Evolutionary conservation across 2,329 filamentous ascomycete species (phyloP), one percentile per base, ranked within the genome.

Genomic region (Fusarium protoensiforme): DNA sequence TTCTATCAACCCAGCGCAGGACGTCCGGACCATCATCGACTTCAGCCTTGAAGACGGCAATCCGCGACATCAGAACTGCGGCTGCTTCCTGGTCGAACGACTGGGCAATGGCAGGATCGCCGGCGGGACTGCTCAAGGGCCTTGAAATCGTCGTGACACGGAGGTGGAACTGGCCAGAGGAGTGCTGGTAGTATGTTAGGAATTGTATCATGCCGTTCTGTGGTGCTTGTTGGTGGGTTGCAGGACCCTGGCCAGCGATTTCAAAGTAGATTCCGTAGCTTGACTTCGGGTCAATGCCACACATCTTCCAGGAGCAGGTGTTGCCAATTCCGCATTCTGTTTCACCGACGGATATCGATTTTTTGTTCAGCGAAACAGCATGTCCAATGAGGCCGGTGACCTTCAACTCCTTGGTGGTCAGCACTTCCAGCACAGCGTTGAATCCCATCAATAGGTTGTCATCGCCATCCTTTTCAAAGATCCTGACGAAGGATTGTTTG

Each of bases 301-400:
- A 98, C 96, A 99, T 98, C 85, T 99, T 99, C 96, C 96, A 99
- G 4, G 95, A 96, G 83, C 96, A 98, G 1, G 96, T 99, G 81
- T 98, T 98, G 74, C 96, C 96, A 77, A 99, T 98, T 79, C 96
- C 96, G 78, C 96, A 98, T 82, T 99, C 96, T 0, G 96, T 98
- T 85, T 99, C 96, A 61, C 96, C 96, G 14, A 99, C 96, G 2
- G 95, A 98, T 10, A 93, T 93, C 0, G 96, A 98, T 81, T 99
- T 99, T 85, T 98, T 99, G 87, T 98, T 98, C 77, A 98, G 87
- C 3, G 96, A 98, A 54, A 99, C 92, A 1, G 96, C 96, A 82
- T 99, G 96, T 11, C 96, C 96, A 78, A 99, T 99, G 39, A 99
- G 87, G 61, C 96, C 96, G 35, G 96, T 99, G 31, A 99, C 96